phyloP scores from a whole-genome alignment of 805 yeast genomes.

The Clavispora vitiphila region DNA sequence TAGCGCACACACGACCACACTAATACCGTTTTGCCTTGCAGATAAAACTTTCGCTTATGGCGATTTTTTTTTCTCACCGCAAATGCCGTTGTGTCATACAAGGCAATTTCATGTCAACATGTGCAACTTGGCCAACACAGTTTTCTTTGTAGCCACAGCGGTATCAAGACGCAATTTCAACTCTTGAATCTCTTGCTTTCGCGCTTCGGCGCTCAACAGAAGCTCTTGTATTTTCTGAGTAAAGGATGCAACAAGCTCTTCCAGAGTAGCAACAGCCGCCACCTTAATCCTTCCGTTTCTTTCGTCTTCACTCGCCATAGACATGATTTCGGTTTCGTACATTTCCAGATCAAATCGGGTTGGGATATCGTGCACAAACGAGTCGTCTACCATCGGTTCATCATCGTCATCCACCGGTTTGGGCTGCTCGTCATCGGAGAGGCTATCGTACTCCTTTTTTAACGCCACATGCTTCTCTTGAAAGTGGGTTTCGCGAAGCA shows the following conservation, averaged over 20 bases:
- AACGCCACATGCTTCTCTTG: conserved; percentile 3
- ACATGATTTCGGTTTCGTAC: conserved; percentile 3
- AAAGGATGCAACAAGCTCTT: neutral
- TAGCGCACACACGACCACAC: neutral
- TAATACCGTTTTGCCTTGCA: neutral
- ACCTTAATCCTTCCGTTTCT: neutral
- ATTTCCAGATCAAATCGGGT: conserved; percentile 3
- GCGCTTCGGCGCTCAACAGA: neutral
- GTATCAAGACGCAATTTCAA: neutral
- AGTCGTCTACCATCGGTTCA: conserved; percentile 5
- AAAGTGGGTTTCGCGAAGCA: conserved; percentile 9
- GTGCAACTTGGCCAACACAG: neutral
- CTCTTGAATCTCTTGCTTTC: neutral
- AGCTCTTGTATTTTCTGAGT: neutral
- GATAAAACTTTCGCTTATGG: neutral
- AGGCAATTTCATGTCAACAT: neutral
- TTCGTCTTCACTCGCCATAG: neutral
- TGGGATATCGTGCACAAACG: conserved; percentile 5
- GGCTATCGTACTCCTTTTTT: conserved; percentile 1
- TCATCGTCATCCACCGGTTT: neutral
- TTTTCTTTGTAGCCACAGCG: neutral
- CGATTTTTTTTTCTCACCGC: neutral
- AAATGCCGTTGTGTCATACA: too few species aligned
- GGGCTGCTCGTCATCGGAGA: conserved; percentile 1
- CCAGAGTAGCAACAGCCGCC: neutral